phyloP scores from a whole-genome alignment of 2,329 filamentous ascomycete species.

The Lizonia empirigonia region DNA sequence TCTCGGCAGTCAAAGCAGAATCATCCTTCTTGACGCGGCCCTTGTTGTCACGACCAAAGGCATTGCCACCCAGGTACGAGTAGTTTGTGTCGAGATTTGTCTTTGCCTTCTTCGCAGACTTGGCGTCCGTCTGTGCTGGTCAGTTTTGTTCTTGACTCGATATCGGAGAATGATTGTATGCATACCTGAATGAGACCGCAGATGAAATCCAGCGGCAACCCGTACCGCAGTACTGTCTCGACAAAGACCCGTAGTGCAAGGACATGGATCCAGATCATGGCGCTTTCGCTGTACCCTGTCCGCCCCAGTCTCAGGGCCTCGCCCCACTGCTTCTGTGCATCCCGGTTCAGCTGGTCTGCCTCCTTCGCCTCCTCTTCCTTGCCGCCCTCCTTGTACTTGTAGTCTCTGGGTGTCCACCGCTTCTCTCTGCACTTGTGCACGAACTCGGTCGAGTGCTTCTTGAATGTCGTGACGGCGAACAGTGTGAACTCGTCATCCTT shows the following conservation, averaged over 20 bases:
- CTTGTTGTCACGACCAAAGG: conserved; percentile 91
- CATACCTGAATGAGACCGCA: conserved; percentile 80
- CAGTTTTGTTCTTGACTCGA: not conserved
- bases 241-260: conserved; percentile 92
- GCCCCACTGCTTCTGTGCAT: conserved; percentile 91
- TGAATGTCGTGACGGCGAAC: conserved; percentile 89
- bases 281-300: conserved; percentile 93
- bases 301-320: conserved; percentile 85
- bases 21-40: conserved; percentile 92
- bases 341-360: conserved; percentile 77
- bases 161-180: not conserved
- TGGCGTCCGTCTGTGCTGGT: conserved; percentile 73
- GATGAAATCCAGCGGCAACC: conserved; percentile 87
- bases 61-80: conserved; percentile 92
- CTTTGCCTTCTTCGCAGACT: conserved; percentile 75
- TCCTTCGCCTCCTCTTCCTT: conserved; percentile 88
- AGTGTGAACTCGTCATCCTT: conserved; percentile 89
- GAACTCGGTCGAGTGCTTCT: conserved; percentile 87
- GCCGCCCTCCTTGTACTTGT: conserved; percentile 89
- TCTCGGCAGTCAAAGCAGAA: conserved; percentile 75
- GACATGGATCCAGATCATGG: conserved; percentile 96
- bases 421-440: conserved; percentile 89
- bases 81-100: conserved; percentile 75
- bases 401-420: conserved; percentile 94
- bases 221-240: conserved; percentile 96